Conservation (phyloP, 805 yeast genomes). For the Ogataea allantospora region DNA sequence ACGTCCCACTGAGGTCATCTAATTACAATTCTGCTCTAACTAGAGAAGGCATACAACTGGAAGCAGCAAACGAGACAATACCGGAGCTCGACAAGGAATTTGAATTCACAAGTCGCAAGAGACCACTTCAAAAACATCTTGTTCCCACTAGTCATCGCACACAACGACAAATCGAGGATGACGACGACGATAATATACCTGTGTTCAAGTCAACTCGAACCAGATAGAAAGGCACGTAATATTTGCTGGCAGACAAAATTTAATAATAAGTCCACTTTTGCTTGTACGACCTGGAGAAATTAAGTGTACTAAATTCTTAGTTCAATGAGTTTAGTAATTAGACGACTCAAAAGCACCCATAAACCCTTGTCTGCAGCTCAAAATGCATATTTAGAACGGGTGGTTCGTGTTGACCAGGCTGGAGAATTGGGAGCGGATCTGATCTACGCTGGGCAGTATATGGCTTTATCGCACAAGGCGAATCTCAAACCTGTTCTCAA, state of each 20-base stretch:
- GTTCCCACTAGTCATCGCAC: too few species aligned
- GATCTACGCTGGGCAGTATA: slow-evolving; percentile 88
- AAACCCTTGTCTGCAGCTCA: slow-evolving; percentile 47
- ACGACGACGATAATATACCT: slow-evolving; percentile 32
- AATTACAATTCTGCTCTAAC: slow-evolving; percentile 14
- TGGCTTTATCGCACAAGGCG: slow-evolving; percentile 69
- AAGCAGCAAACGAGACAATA: slow-evolving; percentile 7
- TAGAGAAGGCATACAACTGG: slow-evolving; percentile 14
- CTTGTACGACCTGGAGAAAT: too few species aligned
- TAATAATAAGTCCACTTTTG: too few species aligned
- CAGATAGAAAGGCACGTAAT: not conserved
- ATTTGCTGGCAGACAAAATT: not conserved
- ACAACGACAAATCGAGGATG: slow-evolving; percentile 1
- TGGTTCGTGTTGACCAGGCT: slow-evolving; percentile 92
- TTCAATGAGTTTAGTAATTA: slow-evolving; percentile 2
- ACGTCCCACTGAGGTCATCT: slow-evolving; percentile 14
- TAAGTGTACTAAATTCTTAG: not conserved
- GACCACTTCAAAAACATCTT: not conserved
- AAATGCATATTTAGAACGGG: slow-evolving; percentile 66
- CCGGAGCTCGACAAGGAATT: slow-evolving; percentile 22
- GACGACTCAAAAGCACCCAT: slow-evolving; percentile 23
- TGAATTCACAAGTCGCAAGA: slow-evolving; percentile 6
- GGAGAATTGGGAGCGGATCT: slow-evolving; percentile 96
- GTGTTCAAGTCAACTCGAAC: slow-evolving; percentile 27
- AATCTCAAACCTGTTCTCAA: slow-evolving; percentile 73